These are phyloP conservation scores for Pinus albicaulis DNA, from an alignment of 75 land plant genomes.

Conservation along the genomic window DNA sequence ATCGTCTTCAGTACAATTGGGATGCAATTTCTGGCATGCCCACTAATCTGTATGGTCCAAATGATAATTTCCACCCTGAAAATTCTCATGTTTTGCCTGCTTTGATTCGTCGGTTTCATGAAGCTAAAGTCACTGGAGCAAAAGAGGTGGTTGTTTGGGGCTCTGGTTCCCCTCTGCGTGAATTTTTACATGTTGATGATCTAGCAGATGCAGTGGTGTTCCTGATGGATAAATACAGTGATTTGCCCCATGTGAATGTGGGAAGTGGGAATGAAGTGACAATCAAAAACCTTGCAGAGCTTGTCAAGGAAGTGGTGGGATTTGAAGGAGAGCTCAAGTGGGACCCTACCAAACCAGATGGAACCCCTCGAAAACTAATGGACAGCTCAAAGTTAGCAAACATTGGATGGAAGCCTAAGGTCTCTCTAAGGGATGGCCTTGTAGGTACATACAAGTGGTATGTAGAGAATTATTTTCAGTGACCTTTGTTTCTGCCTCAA, in stretches of 20 bases:
- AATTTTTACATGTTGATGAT: slow-evolving; percentile 96
- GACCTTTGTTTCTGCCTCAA: neutral
- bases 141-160: slow-evolving; percentile 99
- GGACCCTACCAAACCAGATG: slow-evolving; percentile 93
- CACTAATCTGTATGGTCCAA: slow-evolving; percentile 94
- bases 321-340: slow-evolving; percentile 82
- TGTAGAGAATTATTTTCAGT: slow-evolving; percentile 46
- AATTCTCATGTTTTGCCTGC: slow-evolving; percentile 97
- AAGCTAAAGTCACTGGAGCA: slow-evolving; percentile 67
- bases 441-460: slow-evolving; percentile 92
- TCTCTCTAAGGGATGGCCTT: slow-evolving; percentile 81
- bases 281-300: slow-evolving; percentile 91
- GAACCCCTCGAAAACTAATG: slow-evolving; percentile 98
- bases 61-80: slow-evolving; percentile 98
- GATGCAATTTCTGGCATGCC: slow-evolving; percentile 98
- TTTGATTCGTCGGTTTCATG: slow-evolving; percentile 87
- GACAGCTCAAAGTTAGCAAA: slow-evolving; percentile 69
- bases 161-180: slow-evolving; percentile 83
- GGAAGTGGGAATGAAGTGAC: slow-evolving; percentile 97
- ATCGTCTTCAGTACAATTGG: slow-evolving; percentile 68
- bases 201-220: slow-evolving; percentile 86
- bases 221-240: slow-evolving; percentile 82
- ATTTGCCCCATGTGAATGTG: slow-evolving; percentile 80
- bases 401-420: slow-evolving; percentile 80
- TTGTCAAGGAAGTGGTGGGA: slow-evolving; percentile 96